phyloP scores from a whole-genome alignment of 371 early-diverging fungal genomes.

The Haplosporangium sp. region DNA sequence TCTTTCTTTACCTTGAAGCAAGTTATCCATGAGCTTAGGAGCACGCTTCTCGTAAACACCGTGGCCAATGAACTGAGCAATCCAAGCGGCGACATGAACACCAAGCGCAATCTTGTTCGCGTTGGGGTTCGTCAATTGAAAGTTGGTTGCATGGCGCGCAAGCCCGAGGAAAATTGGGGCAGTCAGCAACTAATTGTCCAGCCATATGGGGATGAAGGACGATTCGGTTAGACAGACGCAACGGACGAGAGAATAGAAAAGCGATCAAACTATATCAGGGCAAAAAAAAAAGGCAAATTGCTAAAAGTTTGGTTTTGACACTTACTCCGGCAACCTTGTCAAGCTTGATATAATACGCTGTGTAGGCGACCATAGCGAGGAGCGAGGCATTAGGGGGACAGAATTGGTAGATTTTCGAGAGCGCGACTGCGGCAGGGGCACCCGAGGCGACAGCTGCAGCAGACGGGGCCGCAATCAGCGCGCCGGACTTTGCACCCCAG shows the following conservation, averaged over 20 bases:
- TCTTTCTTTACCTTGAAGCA: conserved; percentile 67
- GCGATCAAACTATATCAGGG: not conserved
- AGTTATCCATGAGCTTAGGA: conserved; percentile 89
- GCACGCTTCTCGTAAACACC: conserved; percentile 88
- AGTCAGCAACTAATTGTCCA: conserved; percentile 57
- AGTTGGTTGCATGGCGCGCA: conserved; percentile 69
- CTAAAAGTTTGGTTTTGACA: not conserved
- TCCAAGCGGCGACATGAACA: conserved; percentile 83
- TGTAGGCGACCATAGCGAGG: conserved; percentile 65
- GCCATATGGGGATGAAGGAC: too few species aligned
- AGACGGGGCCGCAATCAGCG: conserved; percentile 56
- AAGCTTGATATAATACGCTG: conserved; percentile 80
- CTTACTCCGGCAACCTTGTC: conserved; percentile 80
- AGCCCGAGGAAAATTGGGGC: conserved; percentile 71
- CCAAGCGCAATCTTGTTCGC: conserved; percentile 64
- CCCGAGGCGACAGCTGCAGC: conserved; percentile 35
- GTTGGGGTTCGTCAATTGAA: conserved; percentile 59
- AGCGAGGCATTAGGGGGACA: conserved; percentile 69
- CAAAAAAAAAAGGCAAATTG: not conserved
- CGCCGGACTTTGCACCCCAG: conserved; percentile 67
- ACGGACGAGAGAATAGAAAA: not conserved
- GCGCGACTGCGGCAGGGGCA: conserved; percentile 24
- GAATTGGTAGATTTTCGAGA: conserved; percentile 45
- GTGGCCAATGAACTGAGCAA: conserved; percentile 92
- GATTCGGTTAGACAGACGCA: too few species aligned